Percentiles rank a stretch among this genome's conserved stretches.
Evolutionary conservation across 169 alveolate species (phyloP).

Genomic region (Miamiensis avidus): DNA sequence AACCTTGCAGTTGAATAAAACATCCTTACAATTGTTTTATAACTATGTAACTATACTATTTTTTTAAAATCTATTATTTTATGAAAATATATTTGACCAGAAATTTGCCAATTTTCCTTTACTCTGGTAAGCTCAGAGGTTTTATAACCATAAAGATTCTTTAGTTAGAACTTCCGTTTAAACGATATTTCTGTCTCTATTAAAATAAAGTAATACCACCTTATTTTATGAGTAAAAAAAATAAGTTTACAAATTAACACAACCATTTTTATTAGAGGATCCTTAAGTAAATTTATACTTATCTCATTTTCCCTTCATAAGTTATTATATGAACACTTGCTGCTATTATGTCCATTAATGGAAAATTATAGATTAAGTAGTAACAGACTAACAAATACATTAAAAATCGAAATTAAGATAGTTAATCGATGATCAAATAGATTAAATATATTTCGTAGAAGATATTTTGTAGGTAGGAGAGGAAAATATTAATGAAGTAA

Average conservation of each 20-base stretch:
- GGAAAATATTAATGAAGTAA: neutral
- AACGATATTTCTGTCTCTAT: constrained; percentile 51
- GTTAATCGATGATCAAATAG: neutral
- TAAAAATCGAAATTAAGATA: neutral
- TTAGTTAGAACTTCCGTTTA: constrained; percentile 61
- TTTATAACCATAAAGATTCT: constrained; percentile 61
- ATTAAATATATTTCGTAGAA: neutral
- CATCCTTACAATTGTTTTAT: neutral
- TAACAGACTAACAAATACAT: neutral
- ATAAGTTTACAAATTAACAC: too few relatives aligned
- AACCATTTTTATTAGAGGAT: too few relatives aligned
- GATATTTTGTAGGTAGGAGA: neutral
- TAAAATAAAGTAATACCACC: neutral
- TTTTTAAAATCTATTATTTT: too few relatives aligned
- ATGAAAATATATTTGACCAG: neutral
- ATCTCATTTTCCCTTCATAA: neutral
- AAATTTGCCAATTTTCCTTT: constrained; percentile 62
- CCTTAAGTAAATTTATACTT: too few relatives aligned
- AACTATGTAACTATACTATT: neutral
- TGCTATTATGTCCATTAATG: neutral
- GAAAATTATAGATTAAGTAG: neutral
- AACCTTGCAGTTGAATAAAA: neutral
- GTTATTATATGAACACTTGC: neutral
- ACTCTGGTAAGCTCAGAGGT: constrained; percentile 48
- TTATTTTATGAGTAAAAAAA: too few relatives aligned